Evolutionary conservation across 345 rosid genomes (phyloP).

Genomic region (Cardamine resedifolia): DNA sequence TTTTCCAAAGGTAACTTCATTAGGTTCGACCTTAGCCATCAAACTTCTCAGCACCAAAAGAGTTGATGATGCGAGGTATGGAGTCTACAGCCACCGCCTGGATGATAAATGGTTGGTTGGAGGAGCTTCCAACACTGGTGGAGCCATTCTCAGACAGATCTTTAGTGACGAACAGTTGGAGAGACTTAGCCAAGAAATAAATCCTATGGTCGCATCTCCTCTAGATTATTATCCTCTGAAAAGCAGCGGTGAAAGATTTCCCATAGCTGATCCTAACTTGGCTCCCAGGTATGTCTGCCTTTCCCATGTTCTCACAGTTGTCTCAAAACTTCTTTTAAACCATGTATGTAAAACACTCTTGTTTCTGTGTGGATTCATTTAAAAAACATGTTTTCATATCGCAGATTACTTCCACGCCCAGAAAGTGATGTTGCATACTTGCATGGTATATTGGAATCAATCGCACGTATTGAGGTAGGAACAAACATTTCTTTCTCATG

Average conservation of each 20-base stretch:
- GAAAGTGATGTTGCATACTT: conserved; percentile 72
- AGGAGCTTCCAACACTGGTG: conserved; percentile 98
- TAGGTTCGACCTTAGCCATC: conserved; percentile 93
- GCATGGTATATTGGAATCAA: conserved; percentile 91
- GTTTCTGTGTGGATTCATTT: neutral
- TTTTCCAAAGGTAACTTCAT: conserved; percentile 71
- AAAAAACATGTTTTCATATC: neutral
- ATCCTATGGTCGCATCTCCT: conserved; percentile 63
- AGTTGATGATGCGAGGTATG: conserved; percentile 88
- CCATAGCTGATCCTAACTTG: conserved; percentile 80
- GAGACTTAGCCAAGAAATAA: conserved; percentile 61
- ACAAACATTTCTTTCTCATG: neutral
- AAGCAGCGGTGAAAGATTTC: conserved; percentile 79
- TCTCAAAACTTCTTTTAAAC: neutral
- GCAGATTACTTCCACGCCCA: conserved; percentile 88
- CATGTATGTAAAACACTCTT: neutral
- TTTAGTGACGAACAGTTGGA: conserved; percentile 74
- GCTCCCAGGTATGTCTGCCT: conserved; percentile 57
- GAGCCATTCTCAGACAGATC: conserved; percentile 79
- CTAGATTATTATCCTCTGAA: conserved; percentile 86
- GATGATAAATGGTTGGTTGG: conserved; percentile 98
- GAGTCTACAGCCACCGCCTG: conserved; percentile 93
- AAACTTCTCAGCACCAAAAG: conserved; percentile 75
- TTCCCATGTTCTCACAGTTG: conserved; percentile 1
- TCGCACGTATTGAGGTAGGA: conserved; percentile 82